A percentile compares a stretch with the other conserved stretches of the same genome.
Evolutionary conservation across 148 eudicot genomes (phyloP).

Genomic region (Chenopodium formosanum): DNA sequence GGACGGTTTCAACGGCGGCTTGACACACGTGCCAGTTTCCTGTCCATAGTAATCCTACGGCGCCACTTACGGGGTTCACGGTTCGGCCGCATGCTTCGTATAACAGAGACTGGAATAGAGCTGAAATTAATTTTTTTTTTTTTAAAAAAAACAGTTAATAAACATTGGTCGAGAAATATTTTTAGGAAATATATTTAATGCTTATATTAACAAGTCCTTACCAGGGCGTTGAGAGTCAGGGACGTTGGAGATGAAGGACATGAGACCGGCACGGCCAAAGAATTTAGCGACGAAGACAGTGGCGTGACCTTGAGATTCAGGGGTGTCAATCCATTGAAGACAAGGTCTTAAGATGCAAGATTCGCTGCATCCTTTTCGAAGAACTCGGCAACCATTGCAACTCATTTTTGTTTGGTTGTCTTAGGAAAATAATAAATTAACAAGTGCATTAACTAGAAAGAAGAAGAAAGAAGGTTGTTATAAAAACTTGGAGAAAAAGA

Average conservation of each 20-base stretch:
- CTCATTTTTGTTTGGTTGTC: slow-evolving; percentile 39
- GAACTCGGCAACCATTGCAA: slow-evolving; percentile 73
- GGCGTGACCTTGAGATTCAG: slow-evolving; percentile 71
- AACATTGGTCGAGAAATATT: too few relatives aligned
- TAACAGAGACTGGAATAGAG: slow-evolving; percentile 66
- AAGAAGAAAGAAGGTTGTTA: background rate
- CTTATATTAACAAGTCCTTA: background rate
- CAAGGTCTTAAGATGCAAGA: slow-evolving; percentile 53
- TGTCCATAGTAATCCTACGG: slow-evolving; percentile 60
- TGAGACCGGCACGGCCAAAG: slow-evolving; percentile 76
- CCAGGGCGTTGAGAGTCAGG: slow-evolving; percentile 59
- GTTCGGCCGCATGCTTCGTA: slow-evolving; percentile 82
- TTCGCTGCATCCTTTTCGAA: slow-evolving; percentile 77
- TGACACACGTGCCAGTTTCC: slow-evolving; percentile 85
- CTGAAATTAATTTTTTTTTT: slow-evolving; percentile 28
- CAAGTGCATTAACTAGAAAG: background rate
- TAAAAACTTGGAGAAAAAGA: slow-evolving; percentile 8
- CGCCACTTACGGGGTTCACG: slow-evolving; percentile 77
- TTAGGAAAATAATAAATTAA: background rate
- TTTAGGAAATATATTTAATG: background rate
- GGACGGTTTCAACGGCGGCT: slow-evolving; percentile 68
- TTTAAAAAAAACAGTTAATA: too few relatives aligned
- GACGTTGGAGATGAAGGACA: slow-evolving; percentile 71
- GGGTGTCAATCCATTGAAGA: slow-evolving; percentile 50
- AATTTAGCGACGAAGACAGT: slow-evolving; percentile 76